A percentile compares a stretch with the other conserved stretches of the same genome.
Evolutionary conservation across 2,329 filamentous ascomycete genomes (phyloP).

Genomic region (Epicoccum sorghinum): DNA sequence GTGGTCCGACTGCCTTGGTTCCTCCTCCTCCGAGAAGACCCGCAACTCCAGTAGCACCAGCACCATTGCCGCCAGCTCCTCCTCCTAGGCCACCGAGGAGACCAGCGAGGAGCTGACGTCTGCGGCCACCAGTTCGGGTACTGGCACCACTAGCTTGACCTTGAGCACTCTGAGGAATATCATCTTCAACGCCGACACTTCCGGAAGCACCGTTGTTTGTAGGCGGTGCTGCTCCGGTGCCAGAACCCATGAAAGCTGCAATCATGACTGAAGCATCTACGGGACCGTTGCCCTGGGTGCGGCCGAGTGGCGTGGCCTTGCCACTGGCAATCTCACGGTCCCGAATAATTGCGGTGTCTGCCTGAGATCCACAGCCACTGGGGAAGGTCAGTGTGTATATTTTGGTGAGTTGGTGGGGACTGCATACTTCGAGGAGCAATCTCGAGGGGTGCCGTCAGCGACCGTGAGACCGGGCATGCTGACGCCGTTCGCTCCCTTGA

Average conservation of each 20-base stretch:
- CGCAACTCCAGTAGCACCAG: constrained; percentile 37
- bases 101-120: constrained; percentile 42
- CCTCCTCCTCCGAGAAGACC: constrained; percentile 49
- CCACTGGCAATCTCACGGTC: constrained; percentile 62
- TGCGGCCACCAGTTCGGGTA: constrained; percentile 14
- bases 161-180: constrained; percentile 30
- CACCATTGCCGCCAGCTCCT: constrained; percentile 27
- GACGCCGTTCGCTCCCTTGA: constrained; percentile 66
- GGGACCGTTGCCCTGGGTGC: constrained; percentile 66
- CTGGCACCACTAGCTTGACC: not conserved
- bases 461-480: constrained; percentile 67
- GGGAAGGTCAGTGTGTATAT: constrained; percentile 18
- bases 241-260: constrained; percentile 62
- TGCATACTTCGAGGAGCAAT: constrained; percentile 60
- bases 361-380: constrained; percentile 65
- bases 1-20: constrained; percentile 54
- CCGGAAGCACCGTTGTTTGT: constrained; percentile 40
- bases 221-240: constrained; percentile 32
- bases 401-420: not conserved
- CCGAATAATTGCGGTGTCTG: constrained; percentile 72
- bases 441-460: constrained; percentile 70
- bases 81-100: constrained; percentile 44
- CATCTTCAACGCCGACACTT: constrained; percentile 42
- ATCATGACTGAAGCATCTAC: constrained; percentile 66
- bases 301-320: constrained; percentile 64